A percentile compares a stretch with the other conserved stretches of the same genome.
phyloP scores from a whole-genome alignment of 768 basidiomycete genomes.

The Amanita rubescens region DNA sequence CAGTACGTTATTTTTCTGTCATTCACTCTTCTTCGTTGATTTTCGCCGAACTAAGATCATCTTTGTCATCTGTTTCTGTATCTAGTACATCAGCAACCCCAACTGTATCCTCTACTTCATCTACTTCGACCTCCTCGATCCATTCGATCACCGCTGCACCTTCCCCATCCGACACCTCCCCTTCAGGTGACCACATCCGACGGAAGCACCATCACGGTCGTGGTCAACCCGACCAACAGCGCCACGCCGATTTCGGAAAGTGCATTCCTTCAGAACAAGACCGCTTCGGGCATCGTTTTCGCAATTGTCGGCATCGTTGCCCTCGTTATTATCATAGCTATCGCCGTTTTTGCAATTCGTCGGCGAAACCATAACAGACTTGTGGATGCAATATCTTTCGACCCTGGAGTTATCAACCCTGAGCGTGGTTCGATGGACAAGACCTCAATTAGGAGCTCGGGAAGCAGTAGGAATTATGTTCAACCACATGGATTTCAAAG shows the following conservation, averaged over 20 bases:
- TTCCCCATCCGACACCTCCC: slow-evolving; percentile 1
- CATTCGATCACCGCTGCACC: slow-evolving; percentile 3
- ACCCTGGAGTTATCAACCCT: slow-evolving; percentile 27
- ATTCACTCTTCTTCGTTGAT: not conserved
- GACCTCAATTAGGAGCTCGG: slow-evolving; percentile 20
- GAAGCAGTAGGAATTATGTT: slow-evolving; percentile 13
- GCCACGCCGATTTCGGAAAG: slow-evolving; percentile 16
- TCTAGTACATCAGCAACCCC: slow-evolving; percentile 8
- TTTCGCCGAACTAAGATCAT: not conserved
- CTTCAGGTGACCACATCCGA: not conserved
- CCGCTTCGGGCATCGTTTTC: slow-evolving; percentile 55
- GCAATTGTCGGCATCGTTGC: slow-evolving; percentile 40
- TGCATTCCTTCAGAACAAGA: slow-evolving; percentile 57
- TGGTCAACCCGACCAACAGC: slow-evolving; percentile 10
- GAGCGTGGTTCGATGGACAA: slow-evolving; percentile 18
- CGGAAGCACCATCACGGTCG: not conserved
- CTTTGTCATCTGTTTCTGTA: not conserved
- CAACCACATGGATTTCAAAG: not conserved
- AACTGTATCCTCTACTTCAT: slow-evolving; percentile 1
- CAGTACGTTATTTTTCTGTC: slow-evolving; percentile 3
- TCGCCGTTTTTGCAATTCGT: slow-evolving; percentile 42
- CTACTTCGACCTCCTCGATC: slow-evolving; percentile 3
- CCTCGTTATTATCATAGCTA: slow-evolving; percentile 36
- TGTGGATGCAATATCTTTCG: slow-evolving; percentile 45
- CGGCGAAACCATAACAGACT: slow-evolving; percentile 35